A percentile compares a stretch with the other conserved stretches of the same genome.
Evolutionary conservation across 164 flowering plant species (phyloP).

Genomic region (Platanus orientalis): DNA sequence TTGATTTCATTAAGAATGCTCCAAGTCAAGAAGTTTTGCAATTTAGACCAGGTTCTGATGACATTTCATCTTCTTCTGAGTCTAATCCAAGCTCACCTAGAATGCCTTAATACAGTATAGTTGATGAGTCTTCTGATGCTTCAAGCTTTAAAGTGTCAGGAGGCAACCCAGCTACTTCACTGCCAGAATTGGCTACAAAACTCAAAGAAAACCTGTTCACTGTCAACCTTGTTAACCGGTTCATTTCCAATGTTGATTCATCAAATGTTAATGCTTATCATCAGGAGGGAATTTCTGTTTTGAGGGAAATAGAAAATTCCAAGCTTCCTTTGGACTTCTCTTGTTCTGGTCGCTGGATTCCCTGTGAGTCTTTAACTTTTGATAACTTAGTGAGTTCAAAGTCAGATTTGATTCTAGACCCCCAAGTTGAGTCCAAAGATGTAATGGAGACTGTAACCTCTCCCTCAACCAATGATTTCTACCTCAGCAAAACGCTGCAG

Average conservation of each 20-base stretch:
- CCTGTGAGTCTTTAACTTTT: slow-evolving; percentile 21
- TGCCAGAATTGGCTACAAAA: slow-evolving; percentile 24
- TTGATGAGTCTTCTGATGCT: slow-evolving; percentile 22
- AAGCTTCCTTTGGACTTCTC: slow-evolving; percentile 21
- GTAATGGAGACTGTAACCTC: slow-evolving; percentile 18
- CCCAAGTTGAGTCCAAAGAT: slow-evolving; percentile 20
- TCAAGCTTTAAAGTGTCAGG: slow-evolving; percentile 26
- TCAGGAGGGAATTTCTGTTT: slow-evolving; percentile 22
- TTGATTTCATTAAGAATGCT: slow-evolving; percentile 22
- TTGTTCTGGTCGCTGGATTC: slow-evolving; percentile 16
- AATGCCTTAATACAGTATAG: slow-evolving; percentile 22
- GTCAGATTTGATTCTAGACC: slow-evolving; percentile 24
- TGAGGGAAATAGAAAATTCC: slow-evolving; percentile 19
- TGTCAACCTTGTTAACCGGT: slow-evolving; percentile 15
- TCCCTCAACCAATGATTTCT: slow-evolving; percentile 23
- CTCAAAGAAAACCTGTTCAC: slow-evolving; percentile 22
- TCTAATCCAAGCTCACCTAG: slow-evolving; percentile 16
- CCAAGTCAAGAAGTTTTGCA: slow-evolving; percentile 11
- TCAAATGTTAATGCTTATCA: slow-evolving; percentile 16
- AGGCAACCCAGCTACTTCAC: slow-evolving; percentile 17
- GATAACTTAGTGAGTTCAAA: slow-evolving; percentile 28
- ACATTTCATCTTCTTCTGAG: slow-evolving; percentile 26
- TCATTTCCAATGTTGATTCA: slow-evolving; percentile 21
- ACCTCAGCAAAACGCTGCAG: slow-evolving; percentile 20
- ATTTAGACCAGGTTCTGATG: slow-evolving; percentile 28